Evolutionary conservation across 441 rosid genomes (phyloP).

Genomic region (Populus tomentosa): DNA sequence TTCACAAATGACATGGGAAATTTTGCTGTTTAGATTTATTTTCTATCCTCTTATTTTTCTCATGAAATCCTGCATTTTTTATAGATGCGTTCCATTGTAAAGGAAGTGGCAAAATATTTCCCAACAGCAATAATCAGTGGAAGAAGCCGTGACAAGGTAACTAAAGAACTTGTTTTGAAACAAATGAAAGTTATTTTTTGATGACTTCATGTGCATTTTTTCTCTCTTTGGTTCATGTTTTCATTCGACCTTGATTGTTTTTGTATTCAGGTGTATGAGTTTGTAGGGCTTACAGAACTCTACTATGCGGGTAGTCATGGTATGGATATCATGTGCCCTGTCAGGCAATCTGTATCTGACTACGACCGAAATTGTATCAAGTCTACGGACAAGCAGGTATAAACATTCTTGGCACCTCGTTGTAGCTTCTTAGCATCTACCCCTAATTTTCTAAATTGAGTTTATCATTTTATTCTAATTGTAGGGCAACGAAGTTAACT

Average conservation of each 20-base stretch:
- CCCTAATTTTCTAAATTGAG: too few species aligned
- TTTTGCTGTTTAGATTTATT: neutral
- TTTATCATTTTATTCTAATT: conserved; percentile 15
- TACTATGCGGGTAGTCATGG: conserved; percentile 99
- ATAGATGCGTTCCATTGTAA: conserved; percentile 81
- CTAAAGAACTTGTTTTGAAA: conserved; percentile 3
- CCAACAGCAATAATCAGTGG: conserved; percentile 99
- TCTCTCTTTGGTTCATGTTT: neutral
- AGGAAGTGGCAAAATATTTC: conserved; percentile 65
- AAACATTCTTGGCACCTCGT: neutral
- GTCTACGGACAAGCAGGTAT: conserved; percentile 62
- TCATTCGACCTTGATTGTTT: conserved; percentile 3
- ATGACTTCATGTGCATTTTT: neutral
- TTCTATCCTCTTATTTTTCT: neutral
- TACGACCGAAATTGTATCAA: conserved; percentile 35
- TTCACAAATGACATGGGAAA: neutral
- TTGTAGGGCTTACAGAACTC: conserved; percentile 74
- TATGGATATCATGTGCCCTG: conserved; percentile 93
- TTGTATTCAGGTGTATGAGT: conserved; percentile 63
- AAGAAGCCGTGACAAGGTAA: conserved; percentile 95
- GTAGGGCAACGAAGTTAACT: conserved; percentile 69
- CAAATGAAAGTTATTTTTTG: neutral
- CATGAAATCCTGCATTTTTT: conserved; percentile 10
- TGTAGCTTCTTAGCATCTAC: neutral
- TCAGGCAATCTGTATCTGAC: conserved; percentile 38